Evolutionary conservation across 78 protist species (phyloP).

Genomic region (Dictyostelium brefeldianum): DNA sequence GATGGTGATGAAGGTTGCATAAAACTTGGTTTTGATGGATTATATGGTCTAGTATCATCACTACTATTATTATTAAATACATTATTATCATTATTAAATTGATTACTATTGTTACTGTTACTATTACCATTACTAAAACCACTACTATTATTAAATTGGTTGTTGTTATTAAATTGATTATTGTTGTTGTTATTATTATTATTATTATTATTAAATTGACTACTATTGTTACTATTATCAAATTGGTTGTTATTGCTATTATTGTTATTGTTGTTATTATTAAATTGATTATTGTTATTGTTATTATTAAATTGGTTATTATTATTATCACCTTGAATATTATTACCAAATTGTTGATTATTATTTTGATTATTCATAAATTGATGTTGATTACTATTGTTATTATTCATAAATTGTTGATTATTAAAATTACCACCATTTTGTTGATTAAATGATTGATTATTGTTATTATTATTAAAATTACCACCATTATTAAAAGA

Average conservation of each 20-base stretch:
- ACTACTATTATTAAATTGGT: background rate
- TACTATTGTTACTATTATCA: too few species aligned
- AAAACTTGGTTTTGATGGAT: background rate
- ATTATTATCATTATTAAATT: background rate
- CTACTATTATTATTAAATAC: background rate
- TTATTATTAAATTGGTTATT: background rate
- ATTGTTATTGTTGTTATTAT: background rate
- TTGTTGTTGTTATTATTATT: background rate
- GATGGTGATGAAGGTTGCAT: slow-evolving; percentile 1
- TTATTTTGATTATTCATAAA: background rate
- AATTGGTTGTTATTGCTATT: background rate
- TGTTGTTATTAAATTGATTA: background rate
- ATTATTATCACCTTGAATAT: background rate
- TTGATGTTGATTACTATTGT: background rate
- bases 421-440: too few species aligned
- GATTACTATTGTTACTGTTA: background rate
- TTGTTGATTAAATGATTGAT: too few species aligned
- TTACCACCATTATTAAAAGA: too few species aligned
- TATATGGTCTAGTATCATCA: background rate
- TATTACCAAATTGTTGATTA: background rate
- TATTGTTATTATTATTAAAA: too few species aligned
- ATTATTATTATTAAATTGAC: background rate
- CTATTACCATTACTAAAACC: background rate
- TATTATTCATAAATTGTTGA: too few species aligned
- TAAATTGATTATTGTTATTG: background rate